Evolutionary conservation across 768 basidiomycete genomes (phyloP), one percentile per base, ranked within the genome.

Genomic region (Boletus subcaerulescens): DNA sequence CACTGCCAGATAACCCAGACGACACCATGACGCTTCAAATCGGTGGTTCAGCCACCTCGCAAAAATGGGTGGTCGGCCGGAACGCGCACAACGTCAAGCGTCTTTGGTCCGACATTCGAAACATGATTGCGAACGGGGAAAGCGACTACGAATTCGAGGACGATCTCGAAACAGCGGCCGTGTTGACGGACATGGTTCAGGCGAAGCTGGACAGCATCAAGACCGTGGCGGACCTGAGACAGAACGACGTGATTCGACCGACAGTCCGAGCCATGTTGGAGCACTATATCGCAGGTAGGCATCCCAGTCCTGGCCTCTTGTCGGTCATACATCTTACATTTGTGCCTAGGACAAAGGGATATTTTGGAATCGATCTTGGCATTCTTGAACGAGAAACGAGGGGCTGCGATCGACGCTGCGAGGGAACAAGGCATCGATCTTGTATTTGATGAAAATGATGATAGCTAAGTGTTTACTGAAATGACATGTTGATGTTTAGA

Each of bases 11-110:
- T 29, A 97, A 97, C 59, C 88, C 87, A 0, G 91, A 93, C 64
- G 95, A 97, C 64, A 90, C 88, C 1, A 87, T 95, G 61, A 76
- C 89, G 1, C 80, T 97, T 33, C 86, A 86, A 57, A 73, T 96
- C 39, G 87, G 87, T 1, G 85, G 87, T 1, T 51, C 63, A 1
- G 53, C 48, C 1, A 64, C 68, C 2, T 59, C 56, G 7, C 69
- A 71, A 51, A 79, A 73, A 62, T 89, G 87, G 82, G 82, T 86
- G 52, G 73, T 88, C 12, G 85, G 86, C 14, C 79, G 89, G 12
- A 60, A 73, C 26, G 83, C 81, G 3, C 64, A 57, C 17, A 83
- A 84, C 3, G 78, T 75, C 3, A 81, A 84, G 4, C 80, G 76
- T 1, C 66, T 90, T 12, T 91, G 88, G 87, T 70, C 73, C 12